Evolutionary conservation across 2,329 filamentous ascomycete species (phyloP), one percentile per base, ranked within the genome.

Genomic region (Cercospora sp.): DNA sequence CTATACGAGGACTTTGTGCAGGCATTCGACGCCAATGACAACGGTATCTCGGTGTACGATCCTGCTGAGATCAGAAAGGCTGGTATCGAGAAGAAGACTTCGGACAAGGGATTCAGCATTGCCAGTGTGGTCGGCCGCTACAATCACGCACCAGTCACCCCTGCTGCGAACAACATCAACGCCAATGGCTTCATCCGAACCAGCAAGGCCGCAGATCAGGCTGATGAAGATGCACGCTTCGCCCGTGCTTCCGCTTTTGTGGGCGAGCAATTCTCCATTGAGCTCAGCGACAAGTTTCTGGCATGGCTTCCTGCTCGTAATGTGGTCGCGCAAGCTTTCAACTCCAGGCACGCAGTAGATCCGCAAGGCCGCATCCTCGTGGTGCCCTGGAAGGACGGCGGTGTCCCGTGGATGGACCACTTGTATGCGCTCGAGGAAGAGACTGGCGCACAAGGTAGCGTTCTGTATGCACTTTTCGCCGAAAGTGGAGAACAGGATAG

Each of bases 11-110:
- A 91, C 80, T 97, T 98, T 80, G 86, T 99, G 78, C 95, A 99
- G 84, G 93, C 95, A 1, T 90, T 99, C 66, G 95, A 99, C 81
- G 95, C 94, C 67, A 94, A 99, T 81, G 95, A 99, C 85, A 99
- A 99, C 80, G 95, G 95, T 73, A 91, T 99, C 78, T 90, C 89
- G 28, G 86, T 85, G 67, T 96, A 96, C 82, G 92, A 97, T 78
- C 85, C 91, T 30, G 85, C 85, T 26, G 89, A 84, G 33, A 78
- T 97, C 18, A 81, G 87, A 31, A 85, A 88, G 31, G 91, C 92
- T 0, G 91, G 90, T 3, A 80, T 97, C 51, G 83, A 91, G 80
- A 95, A 94, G 84, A 89, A 90, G 73, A 97, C 96, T 83, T 90
- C 89, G 74, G 87, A 94, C 76, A 90, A 91, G 68, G 91, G 90